Evolutionary conservation across 2,329 filamentous ascomycete species (phyloP).

Genomic region (Colletotrichum trifolii): DNA sequence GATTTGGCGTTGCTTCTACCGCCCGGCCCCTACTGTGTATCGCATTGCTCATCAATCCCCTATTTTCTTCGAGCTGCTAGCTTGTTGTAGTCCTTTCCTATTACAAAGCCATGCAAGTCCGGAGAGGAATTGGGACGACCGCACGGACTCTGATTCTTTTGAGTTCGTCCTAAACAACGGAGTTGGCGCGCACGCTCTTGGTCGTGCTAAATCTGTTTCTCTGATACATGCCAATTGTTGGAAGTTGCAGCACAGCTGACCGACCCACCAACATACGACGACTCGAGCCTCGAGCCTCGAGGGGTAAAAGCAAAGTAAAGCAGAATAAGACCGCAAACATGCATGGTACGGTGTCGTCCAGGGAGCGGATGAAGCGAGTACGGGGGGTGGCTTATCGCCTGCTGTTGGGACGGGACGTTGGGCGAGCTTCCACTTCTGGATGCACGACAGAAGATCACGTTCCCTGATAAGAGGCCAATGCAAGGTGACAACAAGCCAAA

Average conservation of each 20-base stretch:
- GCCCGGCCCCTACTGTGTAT: too few species aligned
- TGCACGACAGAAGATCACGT: conserved; percentile 1
- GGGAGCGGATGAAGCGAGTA: conserved; percentile 4
- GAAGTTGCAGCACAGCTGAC: not conserved
- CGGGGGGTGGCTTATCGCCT: conserved; percentile 13
- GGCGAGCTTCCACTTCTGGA: conserved; percentile 26
- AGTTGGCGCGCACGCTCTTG: conserved; percentile 7
- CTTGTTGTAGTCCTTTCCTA: not conserved
- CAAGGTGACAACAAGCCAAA: conserved; percentile 4
- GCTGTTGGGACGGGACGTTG: conserved; percentile 9
- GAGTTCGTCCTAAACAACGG: conserved; percentile 2
- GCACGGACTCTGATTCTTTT: conserved; percentile 5
- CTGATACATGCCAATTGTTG: not conserved
- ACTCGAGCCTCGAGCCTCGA: not conserved
- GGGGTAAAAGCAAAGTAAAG: not conserved
- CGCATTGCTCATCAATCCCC: not conserved
- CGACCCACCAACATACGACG: conserved; percentile 16
- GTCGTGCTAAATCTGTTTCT: not conserved
- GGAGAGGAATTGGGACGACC: conserved; percentile 12
- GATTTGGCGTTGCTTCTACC: conserved; percentile 6
- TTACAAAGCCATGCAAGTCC: conserved; percentile 18
- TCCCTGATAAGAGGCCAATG: conserved; percentile 16
- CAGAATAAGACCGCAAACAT: not conserved
- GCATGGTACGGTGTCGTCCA: not conserved
- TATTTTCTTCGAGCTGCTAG: not conserved